phyloP scores from a whole-genome alignment of 148 eudicot genomes.

The Camellia lanceoleosa region DNA sequence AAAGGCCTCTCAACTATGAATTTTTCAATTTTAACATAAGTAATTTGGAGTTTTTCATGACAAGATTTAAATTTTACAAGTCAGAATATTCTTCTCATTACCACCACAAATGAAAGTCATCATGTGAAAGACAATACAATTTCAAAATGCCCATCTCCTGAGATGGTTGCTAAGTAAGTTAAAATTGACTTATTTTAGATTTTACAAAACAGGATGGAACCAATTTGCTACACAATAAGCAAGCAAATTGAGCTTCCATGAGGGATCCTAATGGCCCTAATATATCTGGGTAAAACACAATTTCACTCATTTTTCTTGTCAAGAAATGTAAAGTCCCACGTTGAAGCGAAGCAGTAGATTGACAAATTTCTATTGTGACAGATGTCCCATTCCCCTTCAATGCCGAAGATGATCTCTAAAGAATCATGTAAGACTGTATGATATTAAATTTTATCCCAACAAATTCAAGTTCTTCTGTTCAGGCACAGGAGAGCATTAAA shows the following conservation, averaged over 20 bases:
- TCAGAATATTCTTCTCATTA: too few species aligned
- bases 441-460: not conserved
- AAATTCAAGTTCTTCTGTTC: constrained; percentile 3
- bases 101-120: not conserved
- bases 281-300: not conserved
- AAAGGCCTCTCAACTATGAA: too few species aligned
- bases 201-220: not conserved
- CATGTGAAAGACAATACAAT: not conserved
- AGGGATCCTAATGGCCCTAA: not conserved
- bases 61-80: too few species aligned
- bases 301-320: not conserved
- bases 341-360: not conserved
- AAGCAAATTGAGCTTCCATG: not conserved
- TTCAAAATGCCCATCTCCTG: not conserved
- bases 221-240: not conserved
- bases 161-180: not conserved
- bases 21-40: too few species aligned
- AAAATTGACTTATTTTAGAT: not conserved
- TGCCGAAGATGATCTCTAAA: not conserved
- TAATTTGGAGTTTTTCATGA: too few species aligned
- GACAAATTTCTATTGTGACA: not conserved
- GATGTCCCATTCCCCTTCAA: not conserved
- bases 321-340: not conserved
- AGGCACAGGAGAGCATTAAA: not conserved
- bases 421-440: not conserved